phyloP scores from a whole-genome alignment of 129 eudicot species.

The Calendula officinalis region DNA sequence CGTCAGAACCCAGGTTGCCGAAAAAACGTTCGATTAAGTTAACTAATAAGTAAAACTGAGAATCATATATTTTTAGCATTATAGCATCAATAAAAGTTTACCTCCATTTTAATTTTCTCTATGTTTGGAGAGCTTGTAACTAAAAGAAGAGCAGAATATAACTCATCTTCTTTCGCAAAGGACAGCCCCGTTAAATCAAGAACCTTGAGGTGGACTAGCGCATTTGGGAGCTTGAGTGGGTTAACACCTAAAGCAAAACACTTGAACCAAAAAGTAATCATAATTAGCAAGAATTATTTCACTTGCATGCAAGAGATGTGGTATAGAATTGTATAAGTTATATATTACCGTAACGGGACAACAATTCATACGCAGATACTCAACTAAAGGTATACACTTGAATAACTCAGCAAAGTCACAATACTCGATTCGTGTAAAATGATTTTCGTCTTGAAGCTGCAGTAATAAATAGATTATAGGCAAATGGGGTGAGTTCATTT shows the following conservation, averaged over 20 bases:
- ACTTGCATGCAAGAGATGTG: not conserved
- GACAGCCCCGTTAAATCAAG: not conserved
- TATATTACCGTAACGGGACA: conserved; percentile 2
- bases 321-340: not conserved
- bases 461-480: not conserved
- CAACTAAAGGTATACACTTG: conserved; percentile 1
- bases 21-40: too few relatives aligned
- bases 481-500: not conserved
- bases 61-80: not conserved
- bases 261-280: not conserved
- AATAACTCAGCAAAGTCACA: not conserved
- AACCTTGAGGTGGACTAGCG: not conserved
- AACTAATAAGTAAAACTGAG: too few relatives aligned
- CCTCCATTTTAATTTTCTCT: conserved; percentile 8
- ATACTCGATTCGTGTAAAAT: not conserved
- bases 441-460: not conserved
- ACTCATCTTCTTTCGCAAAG: conserved; percentile 5
- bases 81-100: not conserved
- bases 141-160: not conserved
- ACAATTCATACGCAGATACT: not conserved
- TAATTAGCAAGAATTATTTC: not conserved
- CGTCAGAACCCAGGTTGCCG: too few relatives aligned
- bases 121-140: conserved; percentile 10
- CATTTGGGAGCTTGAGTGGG: not conserved
- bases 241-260: not conserved